phyloP scores from a whole-genome alignment of 805 yeast genomes.

The Metschnikowia shivogae region DNA sequence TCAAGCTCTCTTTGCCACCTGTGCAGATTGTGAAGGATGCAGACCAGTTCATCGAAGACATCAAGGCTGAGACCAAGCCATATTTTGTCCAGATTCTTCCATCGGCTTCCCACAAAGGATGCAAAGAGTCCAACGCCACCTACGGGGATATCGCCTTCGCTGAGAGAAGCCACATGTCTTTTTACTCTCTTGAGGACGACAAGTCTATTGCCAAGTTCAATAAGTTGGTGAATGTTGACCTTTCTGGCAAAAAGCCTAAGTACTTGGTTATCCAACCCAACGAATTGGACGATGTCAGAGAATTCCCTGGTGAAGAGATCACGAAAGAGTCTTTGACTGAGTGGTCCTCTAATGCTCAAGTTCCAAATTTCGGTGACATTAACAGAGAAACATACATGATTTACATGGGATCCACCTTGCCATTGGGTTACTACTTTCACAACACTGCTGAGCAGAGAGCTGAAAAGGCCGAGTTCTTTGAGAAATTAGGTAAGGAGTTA shows the following conservation, averaged over 20 bases:
- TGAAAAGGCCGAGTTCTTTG: constrained; percentile 48
- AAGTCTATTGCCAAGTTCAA: constrained; percentile 37
- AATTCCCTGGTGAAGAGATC: constrained; percentile 35
- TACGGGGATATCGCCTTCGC: constrained; percentile 59
- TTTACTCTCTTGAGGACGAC: constrained; percentile 49
- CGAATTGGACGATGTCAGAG: constrained; percentile 42
- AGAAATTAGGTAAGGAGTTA: constrained; percentile 63
- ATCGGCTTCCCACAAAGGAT: constrained; percentile 24
- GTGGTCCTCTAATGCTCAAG: constrained; percentile 58
- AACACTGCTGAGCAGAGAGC: constrained; percentile 62
- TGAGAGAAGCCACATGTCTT: constrained; percentile 60
- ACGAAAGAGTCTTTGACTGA: constrained; percentile 32
- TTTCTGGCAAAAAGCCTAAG: constrained; percentile 29
- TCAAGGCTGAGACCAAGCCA: constrained; percentile 46
- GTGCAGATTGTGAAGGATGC: constrained; percentile 40
- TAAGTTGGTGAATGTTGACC: constrained; percentile 25
- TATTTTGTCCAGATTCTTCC: constrained; percentile 53
- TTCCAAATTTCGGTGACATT: constrained; percentile 86
- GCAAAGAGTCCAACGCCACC: constrained; percentile 42
- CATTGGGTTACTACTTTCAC: constrained; percentile 88
- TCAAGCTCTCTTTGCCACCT: constrained; percentile 77
- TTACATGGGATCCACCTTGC: constrained; percentile 69
- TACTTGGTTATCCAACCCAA: constrained; percentile 48
- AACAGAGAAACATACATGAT: constrained; percentile 71
- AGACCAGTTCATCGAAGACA: constrained; percentile 47